These are phyloP conservation scores for Phlebiopsis gigantea DNA, from an alignment of 768 basidiomycete genomes.

Conservation along the genomic window DNA sequence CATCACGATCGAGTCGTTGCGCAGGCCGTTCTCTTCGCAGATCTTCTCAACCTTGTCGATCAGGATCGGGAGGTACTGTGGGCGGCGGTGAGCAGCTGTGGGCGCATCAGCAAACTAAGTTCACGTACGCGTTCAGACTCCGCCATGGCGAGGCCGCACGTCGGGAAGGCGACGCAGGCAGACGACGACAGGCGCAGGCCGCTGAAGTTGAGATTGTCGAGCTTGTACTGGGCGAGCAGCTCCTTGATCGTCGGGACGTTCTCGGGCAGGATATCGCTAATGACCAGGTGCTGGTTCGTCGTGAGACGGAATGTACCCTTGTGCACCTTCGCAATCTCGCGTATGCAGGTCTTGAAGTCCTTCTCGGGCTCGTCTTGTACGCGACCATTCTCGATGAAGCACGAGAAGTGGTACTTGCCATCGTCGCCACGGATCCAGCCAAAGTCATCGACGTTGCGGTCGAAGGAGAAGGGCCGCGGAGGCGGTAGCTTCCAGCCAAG, in stretches of 20 bases:
- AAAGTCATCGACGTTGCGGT: constrained; percentile 88
- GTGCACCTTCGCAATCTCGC: constrained; percentile 91
- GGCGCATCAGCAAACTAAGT: neutral
- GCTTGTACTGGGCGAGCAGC: constrained; percentile 76
- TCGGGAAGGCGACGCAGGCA: constrained; percentile 97
- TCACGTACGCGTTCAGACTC: constrained; percentile 64
- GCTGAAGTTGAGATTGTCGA: constrained; percentile 79
- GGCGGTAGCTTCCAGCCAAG: constrained; percentile 76
- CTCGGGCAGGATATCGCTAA: constrained; percentile 74
- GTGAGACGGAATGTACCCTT: constrained; percentile 93
- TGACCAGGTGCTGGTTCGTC: constrained; percentile 71
- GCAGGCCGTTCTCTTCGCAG: constrained; percentile 87
- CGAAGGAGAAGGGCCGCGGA: constrained; percentile 73
- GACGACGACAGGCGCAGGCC: constrained; percentile 85
- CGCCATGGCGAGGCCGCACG: constrained; percentile 83
- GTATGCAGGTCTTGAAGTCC: constrained; percentile 88
- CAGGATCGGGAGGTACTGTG: constrained; percentile 84
- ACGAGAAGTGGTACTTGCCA: constrained; percentile 85
- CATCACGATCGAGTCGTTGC: constrained; percentile 96
- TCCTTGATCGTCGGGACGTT: constrained; percentile 75
- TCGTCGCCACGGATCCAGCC: constrained; percentile 90
- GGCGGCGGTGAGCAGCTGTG: neutral
- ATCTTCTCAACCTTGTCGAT: constrained; percentile 94
- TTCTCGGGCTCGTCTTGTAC: constrained; percentile 90
- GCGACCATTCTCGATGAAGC: constrained; percentile 97